Base-by-base conservation (phyloP, 2,329 filamentous ascomycete species). In the Sporothrix protearum region DNA sequence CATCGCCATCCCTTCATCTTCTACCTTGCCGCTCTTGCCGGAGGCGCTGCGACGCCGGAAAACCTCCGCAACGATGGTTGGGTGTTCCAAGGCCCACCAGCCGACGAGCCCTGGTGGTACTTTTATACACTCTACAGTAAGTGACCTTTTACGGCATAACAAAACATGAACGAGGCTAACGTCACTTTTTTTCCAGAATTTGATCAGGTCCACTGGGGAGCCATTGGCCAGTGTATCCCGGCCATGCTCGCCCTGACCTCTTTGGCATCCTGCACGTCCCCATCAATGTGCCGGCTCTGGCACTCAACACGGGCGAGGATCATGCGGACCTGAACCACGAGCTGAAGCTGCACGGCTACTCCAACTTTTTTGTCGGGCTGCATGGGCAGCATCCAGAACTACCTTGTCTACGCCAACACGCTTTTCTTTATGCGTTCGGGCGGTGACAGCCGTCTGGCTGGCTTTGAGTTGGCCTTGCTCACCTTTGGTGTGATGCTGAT, bases 161-260 rank as follows among this genome's bases (percentile, higher is more conserved):
- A n/a, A n/a, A 28, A 8, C 72, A 76, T 67, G 76, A 19, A 28
- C n/a, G 1, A 49, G n/a, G 30, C 80, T 77, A 71, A 78, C 70
- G n/a, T n/a, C n/a, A 6, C 10, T 3, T 3, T 51, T 28, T 68
- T 5, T 49, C 0, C 73, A 96, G 92, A 96, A 77, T 93, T 97
- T 77, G 85, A 90, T 66, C 85, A 91, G 30, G 91, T 98, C 2
- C 88, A 94, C 76, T 97, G 93, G 92, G 85, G 86, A 59, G 96
- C 95, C 2, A 86, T 99, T 66, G 82, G 85, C n/a, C 90, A 94
- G 77, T 94, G 92, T 0, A 86, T 97, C 39, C 96, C 96, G 0
- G 94, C 96, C 39, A 98, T 99, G 92, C 89, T 99, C 77, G 96
- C 96, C 0, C 83, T 99, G 73, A 98, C 96, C 99, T 99, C 83